Evolutionary conservation across 306 rosid species (phyloP).

Genomic region (Vigna unguiculata): DNA sequence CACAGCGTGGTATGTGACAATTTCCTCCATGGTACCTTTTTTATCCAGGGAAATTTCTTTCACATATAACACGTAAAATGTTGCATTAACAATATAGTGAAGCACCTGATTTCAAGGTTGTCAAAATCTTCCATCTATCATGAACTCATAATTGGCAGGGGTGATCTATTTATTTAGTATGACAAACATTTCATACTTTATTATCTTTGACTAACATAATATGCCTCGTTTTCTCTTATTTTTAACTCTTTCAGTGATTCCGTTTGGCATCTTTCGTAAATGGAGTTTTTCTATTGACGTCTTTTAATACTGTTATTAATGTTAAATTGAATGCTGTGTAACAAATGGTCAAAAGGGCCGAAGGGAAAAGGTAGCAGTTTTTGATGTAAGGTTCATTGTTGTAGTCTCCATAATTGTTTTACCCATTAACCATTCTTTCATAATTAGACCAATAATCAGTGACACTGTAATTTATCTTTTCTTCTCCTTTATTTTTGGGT

Average conservation of each 20-base stretch:
- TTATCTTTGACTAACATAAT: not conserved
- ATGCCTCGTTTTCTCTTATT: not conserved
- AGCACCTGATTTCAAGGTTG: constrained; percentile 21
- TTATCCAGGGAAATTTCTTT: constrained; percentile 21
- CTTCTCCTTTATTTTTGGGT: not conserved
- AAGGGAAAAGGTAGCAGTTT: constrained; percentile 19
- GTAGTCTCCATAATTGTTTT: constrained; percentile 9
- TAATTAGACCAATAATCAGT: constrained; percentile 21
- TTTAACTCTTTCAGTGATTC: constrained; percentile 12
- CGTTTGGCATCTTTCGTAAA: constrained; percentile 1
- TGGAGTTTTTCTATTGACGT: constrained; percentile 4
- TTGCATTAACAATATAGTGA: constrained; percentile 14
- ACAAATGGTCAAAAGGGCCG: constrained; percentile 17
- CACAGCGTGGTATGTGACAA: constrained; percentile 77
- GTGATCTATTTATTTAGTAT: not conserved
- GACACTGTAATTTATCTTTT: constrained; percentile 1
- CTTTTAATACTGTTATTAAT: constrained; percentile 1
- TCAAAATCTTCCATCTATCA: not conserved
- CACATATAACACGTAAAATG: constrained; percentile 2
- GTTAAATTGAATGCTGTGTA: constrained; percentile 34
- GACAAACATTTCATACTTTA: constrained; percentile 5
- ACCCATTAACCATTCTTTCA: not conserved
- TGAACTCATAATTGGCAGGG: not conserved
- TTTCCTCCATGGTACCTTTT: constrained; percentile 20
- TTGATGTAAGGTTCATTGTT: constrained; percentile 19